Evolutionary conservation across 2,329 filamentous ascomycete genomes (phyloP), one percentile per base, ranked within the genome.

Genomic region (Hypoxylon sp.): DNA sequence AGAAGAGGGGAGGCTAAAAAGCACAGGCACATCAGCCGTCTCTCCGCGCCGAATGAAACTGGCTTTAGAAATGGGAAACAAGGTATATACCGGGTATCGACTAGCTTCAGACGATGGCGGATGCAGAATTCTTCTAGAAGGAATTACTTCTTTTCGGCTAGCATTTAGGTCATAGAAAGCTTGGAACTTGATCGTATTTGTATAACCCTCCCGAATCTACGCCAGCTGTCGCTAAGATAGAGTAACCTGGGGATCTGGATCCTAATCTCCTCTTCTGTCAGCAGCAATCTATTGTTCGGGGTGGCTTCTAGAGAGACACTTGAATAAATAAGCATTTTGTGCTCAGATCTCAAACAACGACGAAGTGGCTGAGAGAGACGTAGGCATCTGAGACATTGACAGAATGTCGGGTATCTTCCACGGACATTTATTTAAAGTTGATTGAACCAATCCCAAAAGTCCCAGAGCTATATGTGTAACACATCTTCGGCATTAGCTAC

Each of bases 91-190:
- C 44, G 13, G 37, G 50, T 47, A 35, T 20, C 36, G 45, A 53
- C 52, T 56, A 56, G 51, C 52, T 38, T 51, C 36, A 51, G 37
- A 56, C 42, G 34, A 38, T 40, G 25, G 50, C 38, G 40, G 59
- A 44, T 15, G 42, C 41, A 44, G 51, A 59, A 58, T 43, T 35
- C 43, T 62, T 62, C 60, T 60, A 59, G 57, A 62, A 61, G 47
- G 26, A 23, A 44, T 48, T 20, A 45, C n/a, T n/a, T n/a, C n/a
- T n/a, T n/a, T n/a, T n/a, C n/a, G n/a, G n/a, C n/a, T n/a, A n/a
- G n/a, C n/a, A n/a, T n/a, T n/a, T n/a, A n/a, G n/a, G n/a, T n/a
- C n/a, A n/a, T n/a, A n/a, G n/a, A n/a, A n/a, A n/a, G n/a, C n/a
- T n/a, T n/a, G n/a, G n/a, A n/a, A n/a, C n/a, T n/a, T n/a, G n/a